A percentile compares a stretch with the other conserved stretches of the same genome.
phyloP scores from a whole-genome alignment of 2,329 filamentous ascomycete genomes.

The Alternaria infectoria region DNA sequence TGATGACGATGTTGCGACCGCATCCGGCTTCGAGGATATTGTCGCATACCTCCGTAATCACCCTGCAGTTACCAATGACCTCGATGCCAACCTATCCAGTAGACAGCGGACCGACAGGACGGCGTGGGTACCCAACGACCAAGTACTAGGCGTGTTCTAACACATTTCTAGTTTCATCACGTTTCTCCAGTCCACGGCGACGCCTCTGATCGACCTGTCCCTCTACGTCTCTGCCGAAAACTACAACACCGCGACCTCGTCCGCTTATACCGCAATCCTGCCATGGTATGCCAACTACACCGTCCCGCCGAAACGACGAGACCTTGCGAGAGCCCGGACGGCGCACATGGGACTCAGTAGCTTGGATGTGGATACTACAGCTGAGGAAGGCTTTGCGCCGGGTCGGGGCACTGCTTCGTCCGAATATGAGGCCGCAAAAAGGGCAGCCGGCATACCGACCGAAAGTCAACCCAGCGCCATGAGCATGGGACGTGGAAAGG shows the following conservation, averaged over 20 bases:
- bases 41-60: slow-evolving; percentile 59
- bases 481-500: slow-evolving; percentile 62
- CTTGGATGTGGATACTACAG: slow-evolving; percentile 53
- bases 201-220: slow-evolving; percentile 80
- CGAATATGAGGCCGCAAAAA: slow-evolving; percentile 47
- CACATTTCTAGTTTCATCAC: slow-evolving; percentile 55
- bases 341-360: slow-evolving; percentile 55
- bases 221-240: slow-evolving; percentile 91
- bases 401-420: slow-evolving; percentile 39
- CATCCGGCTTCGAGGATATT: slow-evolving; percentile 67
- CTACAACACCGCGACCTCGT: slow-evolving; percentile 77
- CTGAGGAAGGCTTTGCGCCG: slow-evolving; percentile 41
- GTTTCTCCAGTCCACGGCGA: slow-evolving; percentile 77
- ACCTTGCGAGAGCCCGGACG: slow-evolving; percentile 72
- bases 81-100: slow-evolving; percentile 37
- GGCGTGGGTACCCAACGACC: slow-evolving; percentile 29
- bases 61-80: slow-evolving; percentile 30
- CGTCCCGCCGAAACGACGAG: slow-evolving; percentile 74
- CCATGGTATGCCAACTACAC: slow-evolving; percentile 90
- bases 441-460: slow-evolving; percentile 43
- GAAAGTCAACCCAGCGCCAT: slow-evolving; percentile 50
- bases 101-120: slow-evolving; percentile 52
- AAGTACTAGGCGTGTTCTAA: background rate
- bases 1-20: slow-evolving; percentile 60
- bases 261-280: slow-evolving; percentile 79